Evolutionary conservation across 83 land plant genomes (phyloP).

Genomic region (Picea abies): DNA sequence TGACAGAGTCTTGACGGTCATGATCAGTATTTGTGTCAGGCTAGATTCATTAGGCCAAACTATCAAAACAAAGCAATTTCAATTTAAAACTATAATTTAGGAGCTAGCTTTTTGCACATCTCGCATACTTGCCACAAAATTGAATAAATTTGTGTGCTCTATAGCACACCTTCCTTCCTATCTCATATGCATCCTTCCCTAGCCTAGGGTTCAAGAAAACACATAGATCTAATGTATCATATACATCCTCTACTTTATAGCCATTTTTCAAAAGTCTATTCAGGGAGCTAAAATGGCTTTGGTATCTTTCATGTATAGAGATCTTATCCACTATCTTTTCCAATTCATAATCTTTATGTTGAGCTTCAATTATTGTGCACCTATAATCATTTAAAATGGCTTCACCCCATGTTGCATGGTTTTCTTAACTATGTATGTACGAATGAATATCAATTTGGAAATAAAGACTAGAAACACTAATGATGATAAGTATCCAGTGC

Average conservation of each 20-base stretch:
- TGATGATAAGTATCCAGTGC: constrained; percentile 61
- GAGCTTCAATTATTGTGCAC: constrained; percentile 42
- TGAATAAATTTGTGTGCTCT: constrained; percentile 66
- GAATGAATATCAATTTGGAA: constrained; percentile 83
- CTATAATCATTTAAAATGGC: constrained; percentile 62
- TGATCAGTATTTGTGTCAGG: no score
- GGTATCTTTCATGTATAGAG: constrained; percentile 68
- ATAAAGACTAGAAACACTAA: constrained; percentile 71
- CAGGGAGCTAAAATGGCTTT: constrained; percentile 98
- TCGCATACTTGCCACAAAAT: constrained; percentile 80
- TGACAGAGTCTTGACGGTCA: no score
- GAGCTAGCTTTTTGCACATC: no score
- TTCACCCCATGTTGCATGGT: constrained; percentile 56
- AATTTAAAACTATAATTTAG: no score
- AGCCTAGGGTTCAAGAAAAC: constrained; percentile 61
- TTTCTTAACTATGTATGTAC: constrained; percentile 78
- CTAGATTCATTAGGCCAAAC: no score
- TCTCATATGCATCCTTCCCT: constrained; percentile 28
- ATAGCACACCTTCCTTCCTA: constrained; percentile 77
- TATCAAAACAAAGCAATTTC: no score
- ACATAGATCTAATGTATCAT: constrained; percentile 81
- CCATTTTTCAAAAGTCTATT: constrained; percentile 93
- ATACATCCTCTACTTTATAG: constrained; percentile 78
- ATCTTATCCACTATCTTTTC: constrained; percentile 49
- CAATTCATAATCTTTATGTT: constrained; percentile 57